Conservation (phyloP, 306 rosid species). For the Trifolium subterraneum region DNA sequence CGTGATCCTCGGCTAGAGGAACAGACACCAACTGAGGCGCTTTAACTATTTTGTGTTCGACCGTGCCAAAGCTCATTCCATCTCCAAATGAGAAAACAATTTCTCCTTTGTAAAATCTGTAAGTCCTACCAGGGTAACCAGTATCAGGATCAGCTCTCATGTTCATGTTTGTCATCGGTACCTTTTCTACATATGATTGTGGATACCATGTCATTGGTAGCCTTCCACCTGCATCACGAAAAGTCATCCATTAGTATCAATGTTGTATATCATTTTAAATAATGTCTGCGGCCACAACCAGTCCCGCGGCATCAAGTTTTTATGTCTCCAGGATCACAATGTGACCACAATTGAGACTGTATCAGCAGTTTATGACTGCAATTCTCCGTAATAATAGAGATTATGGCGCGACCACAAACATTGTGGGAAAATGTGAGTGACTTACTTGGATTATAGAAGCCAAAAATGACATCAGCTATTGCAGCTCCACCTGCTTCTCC, state of each 20-base stretch:
- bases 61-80: slow-evolving; percentile 69
- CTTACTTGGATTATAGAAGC: slow-evolving; percentile 86
- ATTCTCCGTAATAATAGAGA: neutral
- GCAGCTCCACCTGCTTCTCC: slow-evolving; percentile 99
- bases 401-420: neutral
- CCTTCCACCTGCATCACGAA: slow-evolving; percentile 77
- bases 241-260: slow-evolving; percentile 29
- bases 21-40: slow-evolving; percentile 68
- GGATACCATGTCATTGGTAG: slow-evolving; percentile 99
- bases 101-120: slow-evolving; percentile 85
- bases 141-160: slow-evolving; percentile 81
- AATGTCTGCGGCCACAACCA: neutral
- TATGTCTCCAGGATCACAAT: neutral
- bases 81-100: slow-evolving; percentile 87
- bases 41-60: slow-evolving; percentile 61
- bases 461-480: slow-evolving; percentile 89
- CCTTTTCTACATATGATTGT: slow-evolving; percentile 78
- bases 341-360: neutral
- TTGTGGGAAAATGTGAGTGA: neutral
- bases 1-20: slow-evolving; percentile 69
- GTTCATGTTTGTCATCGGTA: slow-evolving; percentile 96
- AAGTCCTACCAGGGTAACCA: slow-evolving; percentile 88
- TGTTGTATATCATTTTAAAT: neutral
- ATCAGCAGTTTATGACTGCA: neutral
- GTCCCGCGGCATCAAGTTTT: neutral